phyloP scores from a whole-genome alignment of 495 filamentous ascomycete genomes.

The Neurospora intermedia region DNA sequence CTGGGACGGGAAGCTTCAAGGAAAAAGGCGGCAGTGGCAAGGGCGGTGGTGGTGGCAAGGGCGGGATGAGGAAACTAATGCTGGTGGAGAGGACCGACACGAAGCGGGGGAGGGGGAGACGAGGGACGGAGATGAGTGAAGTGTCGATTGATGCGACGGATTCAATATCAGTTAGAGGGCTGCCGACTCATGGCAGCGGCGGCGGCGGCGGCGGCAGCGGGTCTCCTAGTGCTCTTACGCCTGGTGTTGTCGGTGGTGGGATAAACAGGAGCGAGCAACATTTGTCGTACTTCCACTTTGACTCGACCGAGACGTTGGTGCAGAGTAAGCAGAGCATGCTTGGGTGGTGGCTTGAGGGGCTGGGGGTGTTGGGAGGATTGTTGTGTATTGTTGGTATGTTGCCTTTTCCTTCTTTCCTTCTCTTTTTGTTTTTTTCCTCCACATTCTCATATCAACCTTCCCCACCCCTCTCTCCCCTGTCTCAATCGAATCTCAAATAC shows the following conservation, averaged over 20 bases:
- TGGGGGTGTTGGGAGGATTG: background rate
- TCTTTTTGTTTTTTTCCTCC: background rate
- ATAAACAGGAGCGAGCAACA: background rate
- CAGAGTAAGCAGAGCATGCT: conserved; percentile 7
- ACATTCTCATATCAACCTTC: background rate
- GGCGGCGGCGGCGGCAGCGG: background rate
- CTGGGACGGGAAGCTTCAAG: background rate
- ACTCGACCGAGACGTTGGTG: background rate
- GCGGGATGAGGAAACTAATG: background rate
- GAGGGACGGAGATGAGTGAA: background rate
- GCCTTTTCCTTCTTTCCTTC: background rate
- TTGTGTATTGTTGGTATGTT: background rate
- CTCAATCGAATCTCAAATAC: no score
- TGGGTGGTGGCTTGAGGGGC: conserved; percentile 1
- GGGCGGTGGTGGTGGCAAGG: background rate
- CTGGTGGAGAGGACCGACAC: background rate
- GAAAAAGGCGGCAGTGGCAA: background rate
- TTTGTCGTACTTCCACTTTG: background rate
- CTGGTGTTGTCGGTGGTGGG: background rate
- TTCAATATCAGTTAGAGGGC: background rate
- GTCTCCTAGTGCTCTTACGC: background rate
- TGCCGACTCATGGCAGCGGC: background rate
- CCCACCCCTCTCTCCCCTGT: background rate
- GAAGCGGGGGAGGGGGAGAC: background rate
- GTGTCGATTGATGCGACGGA: background rate